These are phyloP conservation scores for Ogataea haglerorum DNA, from an alignment of 805 yeast species.

Conservation along the genomic window DNA sequence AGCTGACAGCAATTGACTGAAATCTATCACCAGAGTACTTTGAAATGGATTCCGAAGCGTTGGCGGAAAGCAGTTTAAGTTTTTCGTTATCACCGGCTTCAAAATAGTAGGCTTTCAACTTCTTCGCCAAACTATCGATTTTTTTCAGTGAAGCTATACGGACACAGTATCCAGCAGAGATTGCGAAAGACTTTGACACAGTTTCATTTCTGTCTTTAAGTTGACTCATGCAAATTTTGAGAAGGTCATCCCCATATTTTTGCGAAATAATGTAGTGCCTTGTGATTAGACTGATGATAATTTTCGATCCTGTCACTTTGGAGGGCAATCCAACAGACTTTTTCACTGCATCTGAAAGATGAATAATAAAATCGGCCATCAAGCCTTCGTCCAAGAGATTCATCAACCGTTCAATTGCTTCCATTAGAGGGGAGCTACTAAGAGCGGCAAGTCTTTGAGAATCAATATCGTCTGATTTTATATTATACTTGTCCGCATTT, in stretches of 20 bases:
- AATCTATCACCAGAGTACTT: slow-evolving; percentile 68
- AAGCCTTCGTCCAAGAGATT: slow-evolving; percentile 51
- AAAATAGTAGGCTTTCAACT: slow-evolving; percentile 56
- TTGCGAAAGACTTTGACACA: slow-evolving; percentile 70
- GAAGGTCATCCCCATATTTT: slow-evolving; percentile 58
- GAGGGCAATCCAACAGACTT: slow-evolving; percentile 87
- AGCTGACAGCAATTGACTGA: slow-evolving; percentile 54
- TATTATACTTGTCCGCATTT: slow-evolving; percentile 84
- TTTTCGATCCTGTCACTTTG: slow-evolving; percentile 77
- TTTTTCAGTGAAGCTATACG: slow-evolving; percentile 54
- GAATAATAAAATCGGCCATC: slow-evolving; percentile 46
- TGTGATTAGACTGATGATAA: slow-evolving; percentile 60
- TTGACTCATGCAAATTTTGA: slow-evolving; percentile 56
- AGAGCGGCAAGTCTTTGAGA: slow-evolving; percentile 69
- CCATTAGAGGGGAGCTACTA: slow-evolving; percentile 85
- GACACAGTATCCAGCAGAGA: slow-evolving; percentile 74
- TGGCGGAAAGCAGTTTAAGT: slow-evolving; percentile 50
- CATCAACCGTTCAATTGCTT: slow-evolving; percentile 69
- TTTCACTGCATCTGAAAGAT: slow-evolving; percentile 54
- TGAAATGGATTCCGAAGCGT: slow-evolving; percentile 63
- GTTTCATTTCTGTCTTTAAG: slow-evolving; percentile 69
- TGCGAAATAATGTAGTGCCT: slow-evolving; percentile 45
- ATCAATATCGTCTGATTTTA: slow-evolving; percentile 70
- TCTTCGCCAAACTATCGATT: slow-evolving; percentile 50
- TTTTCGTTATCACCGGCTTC: slow-evolving; percentile 41